These are phyloP conservation scores for Theobroma cacao DNA, from an alignment of 345 rosid genomes.

Conservation along the genomic window DNA sequence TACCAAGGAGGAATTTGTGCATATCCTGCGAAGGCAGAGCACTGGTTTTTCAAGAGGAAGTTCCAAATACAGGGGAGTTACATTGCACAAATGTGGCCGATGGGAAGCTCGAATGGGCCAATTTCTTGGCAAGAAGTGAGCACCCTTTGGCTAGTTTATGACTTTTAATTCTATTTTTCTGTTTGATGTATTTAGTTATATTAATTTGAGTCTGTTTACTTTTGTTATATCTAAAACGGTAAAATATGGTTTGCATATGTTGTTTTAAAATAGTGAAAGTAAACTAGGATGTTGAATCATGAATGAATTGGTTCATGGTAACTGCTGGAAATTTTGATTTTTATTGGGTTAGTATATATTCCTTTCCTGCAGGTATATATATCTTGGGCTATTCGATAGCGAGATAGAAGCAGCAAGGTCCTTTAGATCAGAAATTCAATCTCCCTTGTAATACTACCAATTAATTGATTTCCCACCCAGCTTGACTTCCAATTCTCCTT, in stretches of 20 bases:
- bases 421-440: constrained; percentile 12
- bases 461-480: background rate
- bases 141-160: background rate
- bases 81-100: constrained; percentile 72
- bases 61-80: constrained; percentile 71
- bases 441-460: background rate
- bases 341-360: constrained; percentile 25
- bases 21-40: constrained; percentile 70
- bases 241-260: background rate
- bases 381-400: constrained; percentile 89
- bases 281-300: constrained; percentile 11
- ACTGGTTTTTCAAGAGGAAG: constrained; percentile 71
- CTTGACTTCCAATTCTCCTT: background rate
- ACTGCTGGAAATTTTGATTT: constrained; percentile 22
- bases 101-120: constrained; percentile 92
- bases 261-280: background rate
- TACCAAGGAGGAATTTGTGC: constrained; percentile 76
- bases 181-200: background rate
- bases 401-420: constrained; percentile 99
- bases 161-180: background rate
- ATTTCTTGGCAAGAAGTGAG: constrained; percentile 75
- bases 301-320: constrained; percentile 6
- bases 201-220: background rate
- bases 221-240: background rate
- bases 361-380: constrained; percentile 72